phyloP scores from a whole-genome alignment of 257 asterid species.

The Solanum rostratum region DNA sequence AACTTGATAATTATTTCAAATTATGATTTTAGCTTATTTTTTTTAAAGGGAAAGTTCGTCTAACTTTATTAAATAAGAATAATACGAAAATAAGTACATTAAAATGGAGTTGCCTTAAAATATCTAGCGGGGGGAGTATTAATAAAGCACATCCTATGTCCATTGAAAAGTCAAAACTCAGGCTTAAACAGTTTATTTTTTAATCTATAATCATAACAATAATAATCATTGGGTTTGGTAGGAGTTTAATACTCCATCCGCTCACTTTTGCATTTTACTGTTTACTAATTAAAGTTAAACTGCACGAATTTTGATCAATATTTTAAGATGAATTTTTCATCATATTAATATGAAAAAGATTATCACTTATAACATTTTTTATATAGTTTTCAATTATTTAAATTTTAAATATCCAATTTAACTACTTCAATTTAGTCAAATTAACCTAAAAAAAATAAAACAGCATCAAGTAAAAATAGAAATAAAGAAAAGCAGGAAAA shows the following conservation, averaged over 20 bases:
- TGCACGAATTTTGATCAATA: no score
- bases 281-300: no score
- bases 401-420: no score
- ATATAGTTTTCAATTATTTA: no score
- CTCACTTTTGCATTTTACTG: fast-evolving
- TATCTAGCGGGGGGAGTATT: neutral
- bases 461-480: neutral
- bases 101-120: no score
- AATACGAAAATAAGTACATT: neutral
- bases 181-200: neutral
- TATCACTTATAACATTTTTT: no score
- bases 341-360: no score
- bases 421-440: no score
- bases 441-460: no score
- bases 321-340: no score
- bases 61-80: neutral
- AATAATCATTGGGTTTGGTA: neutral
- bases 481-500: neutral
- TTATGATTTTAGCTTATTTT: neutral
- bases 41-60: neutral
- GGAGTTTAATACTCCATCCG: neutral
- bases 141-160: neutral
- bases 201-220: neutral
- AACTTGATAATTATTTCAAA: no score
- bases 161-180: neutral